Evolutionary conservation across 75 land plant genomes (phyloP).

Genomic region (Pinus tabuliformis): DNA sequence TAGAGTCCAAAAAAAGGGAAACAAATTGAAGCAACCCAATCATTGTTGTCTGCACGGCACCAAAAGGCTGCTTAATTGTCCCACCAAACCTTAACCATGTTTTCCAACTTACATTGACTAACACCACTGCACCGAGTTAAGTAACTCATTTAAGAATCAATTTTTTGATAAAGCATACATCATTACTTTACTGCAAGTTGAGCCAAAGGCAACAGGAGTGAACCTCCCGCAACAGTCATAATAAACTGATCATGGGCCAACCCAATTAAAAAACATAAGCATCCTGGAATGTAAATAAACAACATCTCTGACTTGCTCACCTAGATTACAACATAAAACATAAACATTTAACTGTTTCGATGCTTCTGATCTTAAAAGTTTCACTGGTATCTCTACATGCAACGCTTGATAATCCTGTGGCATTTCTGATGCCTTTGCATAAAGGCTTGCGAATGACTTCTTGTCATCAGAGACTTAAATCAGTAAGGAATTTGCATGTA

Average conservation of each 20-base stretch:
- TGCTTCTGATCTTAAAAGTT: neutral
- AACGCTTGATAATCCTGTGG: neutral
- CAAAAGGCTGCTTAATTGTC: too few relatives aligned
- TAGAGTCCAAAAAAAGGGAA: too few relatives aligned
- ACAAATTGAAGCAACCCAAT: too few relatives aligned
- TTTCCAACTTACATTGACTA: too few relatives aligned
- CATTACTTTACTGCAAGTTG: neutral
- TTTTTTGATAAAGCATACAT: too few relatives aligned
- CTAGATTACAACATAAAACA: neutral
- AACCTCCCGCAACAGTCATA: neutral
- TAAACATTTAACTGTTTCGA: neutral
- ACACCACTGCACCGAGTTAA: too few relatives aligned
- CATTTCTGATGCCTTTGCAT: neutral
- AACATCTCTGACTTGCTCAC: neutral
- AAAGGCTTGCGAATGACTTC: neutral
- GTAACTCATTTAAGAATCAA: too few relatives aligned
- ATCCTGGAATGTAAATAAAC: neutral
- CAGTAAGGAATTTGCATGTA: constrained; percentile 72
- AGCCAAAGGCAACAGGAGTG: neutral
- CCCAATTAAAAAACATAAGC: neutral
- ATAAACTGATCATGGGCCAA: neutral
- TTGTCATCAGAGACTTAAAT: neutral
- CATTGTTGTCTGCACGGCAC: too few relatives aligned
- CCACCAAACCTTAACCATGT: too few relatives aligned
- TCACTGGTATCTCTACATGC: neutral